phyloP scores from a whole-genome alignment of 345 rosid species.

The Citrus sp. region DNA sequence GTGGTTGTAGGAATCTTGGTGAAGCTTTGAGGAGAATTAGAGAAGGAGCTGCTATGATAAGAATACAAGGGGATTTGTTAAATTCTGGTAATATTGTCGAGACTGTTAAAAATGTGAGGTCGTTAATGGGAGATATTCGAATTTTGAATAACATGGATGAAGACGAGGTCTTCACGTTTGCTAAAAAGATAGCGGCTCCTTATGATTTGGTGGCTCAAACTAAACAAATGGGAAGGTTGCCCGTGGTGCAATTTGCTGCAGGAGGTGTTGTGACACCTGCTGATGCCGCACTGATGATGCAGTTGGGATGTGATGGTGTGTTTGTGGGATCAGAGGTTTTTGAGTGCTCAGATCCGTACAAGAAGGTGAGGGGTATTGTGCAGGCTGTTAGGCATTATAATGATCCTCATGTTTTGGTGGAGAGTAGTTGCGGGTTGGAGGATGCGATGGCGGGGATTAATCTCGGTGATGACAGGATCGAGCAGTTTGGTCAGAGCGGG shows the following conservation, averaged over 20 bases:
- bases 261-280: conserved; percentile 62
- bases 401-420: conserved; percentile 54
- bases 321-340: conserved; percentile 50
- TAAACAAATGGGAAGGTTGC: conserved; percentile 66
- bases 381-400: conserved; percentile 61
- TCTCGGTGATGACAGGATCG: conserved; percentile 40
- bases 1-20: conserved; percentile 42
- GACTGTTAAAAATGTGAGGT: conserved; percentile 34
- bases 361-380: conserved; percentile 46
- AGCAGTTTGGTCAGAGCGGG: conserved; percentile 22
- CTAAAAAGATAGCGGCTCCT: conserved; percentile 50
- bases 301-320: conserved; percentile 64
- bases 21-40: conserved; percentile 38
- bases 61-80: conserved; percentile 32
- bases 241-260: conserved; percentile 51
- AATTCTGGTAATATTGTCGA: conserved; percentile 30
- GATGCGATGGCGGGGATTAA: conserved; percentile 32
- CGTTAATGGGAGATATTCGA: conserved; percentile 41
- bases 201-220: conserved; percentile 63
- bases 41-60: conserved; percentile 43
- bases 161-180: conserved; percentile 52
- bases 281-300: conserved; percentile 74
- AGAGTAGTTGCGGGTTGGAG: conserved; percentile 43
- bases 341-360: conserved; percentile 40
- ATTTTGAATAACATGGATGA: conserved; percentile 47